Base-by-base conservation (phyloP, 2,329 filamentous ascomycete species). In the Parafenestella ontariensis region DNA sequence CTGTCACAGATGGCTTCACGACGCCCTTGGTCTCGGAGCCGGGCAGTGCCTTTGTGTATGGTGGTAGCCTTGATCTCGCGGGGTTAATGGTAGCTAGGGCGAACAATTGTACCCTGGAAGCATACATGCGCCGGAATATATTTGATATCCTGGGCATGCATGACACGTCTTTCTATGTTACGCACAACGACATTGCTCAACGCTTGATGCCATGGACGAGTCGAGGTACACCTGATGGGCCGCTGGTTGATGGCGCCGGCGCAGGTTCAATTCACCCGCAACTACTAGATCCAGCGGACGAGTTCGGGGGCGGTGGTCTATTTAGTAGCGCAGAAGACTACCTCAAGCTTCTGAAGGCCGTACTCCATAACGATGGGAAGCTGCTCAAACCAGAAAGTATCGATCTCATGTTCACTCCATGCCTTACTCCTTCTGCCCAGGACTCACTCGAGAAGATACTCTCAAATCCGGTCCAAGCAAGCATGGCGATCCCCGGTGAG, bases 1-100 rank as follows among this genome's bases (percentile, higher is more conserved):
- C 54, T 7, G 53, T 68, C 10, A 33, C 40, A 3, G 52, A 64
- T 28, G 52, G 53, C 5, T 64, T 58, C 37, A 37, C 33, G 3
- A 50, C 51, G 10, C 68, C 66, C 5, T 57, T 71, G 9, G 8
- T 70, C n/a, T 71, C 64, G 46, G 69, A 71, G 44, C 68, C 69
- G 1, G 66, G 68, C 17, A 58, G 54, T n/a, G 52, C 41, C 0
- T 70, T 54, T 46, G 47, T 56, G 0, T 71, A 72, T 34, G 66
- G 65, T 1, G 41, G 49, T 44, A 54, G 68, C 17, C 49, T 66
- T 28, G 68, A 69, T 36, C 57, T 68, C 43, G 66, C 54, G 1
- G 69, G 68, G 3, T 45, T 68, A 31, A 65, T 70, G 61, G 46
- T 69, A 6, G 67, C 64, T 39, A 58, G 65, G 39, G 57, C 66